phyloP scores from a whole-genome alignment of 2,329 filamentous ascomycete genomes.

The Trichoderma brevicompactum region DNA sequence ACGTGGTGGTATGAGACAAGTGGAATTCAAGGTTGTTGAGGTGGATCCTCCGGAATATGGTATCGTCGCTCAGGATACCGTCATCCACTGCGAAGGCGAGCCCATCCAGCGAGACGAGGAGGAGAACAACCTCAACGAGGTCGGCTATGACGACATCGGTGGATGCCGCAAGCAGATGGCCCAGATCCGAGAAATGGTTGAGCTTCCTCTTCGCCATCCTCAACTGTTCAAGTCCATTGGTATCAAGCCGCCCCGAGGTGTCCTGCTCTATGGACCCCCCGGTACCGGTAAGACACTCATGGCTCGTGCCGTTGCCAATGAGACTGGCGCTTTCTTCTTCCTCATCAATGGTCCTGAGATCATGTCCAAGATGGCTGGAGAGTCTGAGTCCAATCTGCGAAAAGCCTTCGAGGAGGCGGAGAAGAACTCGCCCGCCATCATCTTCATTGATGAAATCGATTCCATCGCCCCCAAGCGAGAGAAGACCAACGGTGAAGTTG shows the following conservation, averaged over 20 bases:
- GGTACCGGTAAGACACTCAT: constrained; percentile 99
- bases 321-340: constrained; percentile 99
- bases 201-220: constrained; percentile 93
- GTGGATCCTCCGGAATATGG: constrained; percentile 98
- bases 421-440: constrained; percentile 99
- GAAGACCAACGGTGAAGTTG: constrained; percentile 98
- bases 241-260: constrained; percentile 98
- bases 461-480: constrained; percentile 99
- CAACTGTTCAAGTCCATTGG: constrained; percentile 99
- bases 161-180: constrained; percentile 99
- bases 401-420: constrained; percentile 99
- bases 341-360: constrained; percentile 99
- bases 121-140: constrained; percentile 98
- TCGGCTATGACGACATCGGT: constrained; percentile 99
- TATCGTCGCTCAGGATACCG: constrained; percentile 97
- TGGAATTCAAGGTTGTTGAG: constrained; percentile 99
- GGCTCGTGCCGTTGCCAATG: constrained; percentile 97
- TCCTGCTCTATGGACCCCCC: constrained; percentile 92
- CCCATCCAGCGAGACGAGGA: constrained; percentile 95
- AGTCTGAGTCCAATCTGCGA: constrained; percentile 96
- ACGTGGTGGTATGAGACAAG: constrained; percentile 96
- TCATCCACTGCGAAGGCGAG: constrained; percentile 94
- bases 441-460: constrained; percentile 99
- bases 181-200: constrained; percentile 97
- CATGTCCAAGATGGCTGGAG: constrained; percentile 99